phyloP scores from a whole-genome alignment of 441 rosid species.

The Populus hybrid region DNA sequence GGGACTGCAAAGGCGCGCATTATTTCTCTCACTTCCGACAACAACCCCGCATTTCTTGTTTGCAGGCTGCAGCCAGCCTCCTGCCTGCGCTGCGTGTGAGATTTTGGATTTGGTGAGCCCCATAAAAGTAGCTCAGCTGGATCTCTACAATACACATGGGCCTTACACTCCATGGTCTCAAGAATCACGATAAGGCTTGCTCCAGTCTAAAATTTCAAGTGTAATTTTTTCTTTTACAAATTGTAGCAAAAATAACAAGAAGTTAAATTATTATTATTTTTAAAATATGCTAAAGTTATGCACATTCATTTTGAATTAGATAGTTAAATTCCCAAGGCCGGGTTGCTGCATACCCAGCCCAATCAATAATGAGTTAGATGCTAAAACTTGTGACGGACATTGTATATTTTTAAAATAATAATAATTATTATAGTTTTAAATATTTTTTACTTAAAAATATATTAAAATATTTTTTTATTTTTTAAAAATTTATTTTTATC shows the following conservation, averaged over 20 bases:
- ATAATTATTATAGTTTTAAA: no score
- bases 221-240: background rate
- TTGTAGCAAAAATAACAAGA: background rate
- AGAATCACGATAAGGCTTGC: background rate
- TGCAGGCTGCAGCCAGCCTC: background rate
- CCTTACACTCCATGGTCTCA: background rate
- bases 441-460: no score
- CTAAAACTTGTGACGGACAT: no score
- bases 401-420: no score
- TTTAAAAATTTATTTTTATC: no score
- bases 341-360: no score
- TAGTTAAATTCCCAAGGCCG: no score
- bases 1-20: constrained; percentile 39
- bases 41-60: constrained; percentile 3
- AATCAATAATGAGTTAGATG: no score
- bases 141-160: background rate
- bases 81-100: background rate
- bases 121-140: background rate
- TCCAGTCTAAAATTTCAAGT: background rate
- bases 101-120: background rate
- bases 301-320: no score
- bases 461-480: no score
- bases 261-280: no score
- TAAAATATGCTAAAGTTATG: no score
- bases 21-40: constrained; percentile 3